Evolutionary conservation across 352 stramenopile genomes (phyloP), one percentile per base, ranked within the genome.

Genomic region (Phytophthora crassamura): DNA sequence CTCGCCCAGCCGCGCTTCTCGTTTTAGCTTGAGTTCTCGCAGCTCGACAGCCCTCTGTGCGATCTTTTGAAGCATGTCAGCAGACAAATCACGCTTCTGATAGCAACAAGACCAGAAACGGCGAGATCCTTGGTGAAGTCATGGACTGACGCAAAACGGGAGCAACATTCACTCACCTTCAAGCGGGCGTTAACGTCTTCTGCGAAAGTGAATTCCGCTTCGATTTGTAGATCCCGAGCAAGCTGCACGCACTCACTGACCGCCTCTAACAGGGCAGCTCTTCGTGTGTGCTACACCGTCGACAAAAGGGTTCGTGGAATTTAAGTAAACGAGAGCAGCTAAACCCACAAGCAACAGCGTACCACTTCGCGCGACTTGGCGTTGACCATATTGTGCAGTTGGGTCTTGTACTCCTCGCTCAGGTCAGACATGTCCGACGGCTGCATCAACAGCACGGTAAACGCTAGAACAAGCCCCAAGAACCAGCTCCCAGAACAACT

Each of bases 21-120:
- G 38, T 43, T 72, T 67, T 10, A 59, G 20, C 53, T 77, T 72
- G 15, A 72, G 9, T 16, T 75, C 61, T 42, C 72, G 71, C 20
- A 84, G 59, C 52, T 84, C 67, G 22, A 62, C 45, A 56, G 70
- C 67, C 35, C 78, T 64, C 16, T 59, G 51, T 2, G 75, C 77
- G 5, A 81, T 74, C 32, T 75, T 70, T 41, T 74, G 36, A 3
- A 79, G 46, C 45, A 75, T 73, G 16, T 81, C 57, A 8, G 72
- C 33, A 2, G 72, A 78, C 14, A 74, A 36, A 39, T 71, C 59
- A 45, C 67, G 50, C 42, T 74, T 62, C 52, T 71, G 45, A 55
- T 75, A 43, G 10, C 18, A 72, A 20, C n/a, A 43, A 32, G 25
- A 34, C 7, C 10, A 15, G 16, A 30, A 32, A 15, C 22, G 50